Base-by-base conservation (phyloP, 208 protist genomes). In the Perkinsela sp. region DNA sequence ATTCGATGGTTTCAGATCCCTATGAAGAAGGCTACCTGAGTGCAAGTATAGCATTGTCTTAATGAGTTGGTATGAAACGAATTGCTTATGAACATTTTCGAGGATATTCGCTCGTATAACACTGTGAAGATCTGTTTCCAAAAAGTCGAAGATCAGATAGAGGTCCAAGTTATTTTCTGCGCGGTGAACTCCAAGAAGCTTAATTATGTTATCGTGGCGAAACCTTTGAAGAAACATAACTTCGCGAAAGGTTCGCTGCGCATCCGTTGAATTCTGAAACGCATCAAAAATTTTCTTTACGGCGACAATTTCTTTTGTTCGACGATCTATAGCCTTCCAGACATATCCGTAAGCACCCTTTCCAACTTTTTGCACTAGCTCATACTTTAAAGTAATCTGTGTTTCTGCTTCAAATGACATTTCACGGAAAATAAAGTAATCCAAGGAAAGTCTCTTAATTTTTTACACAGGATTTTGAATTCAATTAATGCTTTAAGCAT, bases 91-190 rank as follows among this genome's bases (percentile, higher is more conserved):
- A 31, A 94, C 88, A 66, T 95, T 87, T 74, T 97, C 92, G 15
- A 98, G 79, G 70, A 98, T 97, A 72, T 92, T 93, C 29, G 94
- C 89, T 66, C 91, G 83, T 67, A 98, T 97, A 1, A 98, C 82
- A 13, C 85, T 81, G 78, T 93, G 85, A 68, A 94, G 76, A 72
- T 94, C 90, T 0, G 88, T 93, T 70, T 93, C 92, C 91, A 98
- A 96, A 79, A 94, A 96, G 81, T 97, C 93, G 71, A 98, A 98
- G 1, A 96, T 88, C 13, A 98, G 78, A 74, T 97, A 97, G 70
- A 98, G 95, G 75, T 98, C 94, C 31, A 87, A 83, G 71, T 97
- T 91, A 74, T 97, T 97, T 67, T 93, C 83, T 29, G 91, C 93
- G 69, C 95, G 95, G 66, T 96, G 82, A 0, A 98, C 95, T 71